Evolutionary conservation across 2,329 filamentous ascomycete genomes (phyloP).

Genomic region (Anisogramma anomala): DNA sequence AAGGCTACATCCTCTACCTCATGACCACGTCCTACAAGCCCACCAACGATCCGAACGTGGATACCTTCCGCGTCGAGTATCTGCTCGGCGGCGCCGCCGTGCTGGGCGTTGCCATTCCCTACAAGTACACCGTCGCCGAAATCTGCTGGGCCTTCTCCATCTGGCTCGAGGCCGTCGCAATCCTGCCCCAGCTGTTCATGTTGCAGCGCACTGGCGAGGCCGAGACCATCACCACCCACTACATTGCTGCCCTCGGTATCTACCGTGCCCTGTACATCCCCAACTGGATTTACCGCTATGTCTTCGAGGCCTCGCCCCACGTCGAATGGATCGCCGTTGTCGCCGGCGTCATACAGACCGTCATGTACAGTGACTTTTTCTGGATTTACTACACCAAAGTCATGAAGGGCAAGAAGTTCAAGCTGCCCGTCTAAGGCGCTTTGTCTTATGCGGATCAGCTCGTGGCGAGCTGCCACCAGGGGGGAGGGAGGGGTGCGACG

Average conservation of each 20-base stretch:
- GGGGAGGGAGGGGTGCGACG: background rate
- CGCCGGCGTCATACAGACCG: slow-evolving; percentile 83
- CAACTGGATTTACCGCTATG: slow-evolving; percentile 93
- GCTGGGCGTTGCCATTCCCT: slow-evolving; percentile 72
- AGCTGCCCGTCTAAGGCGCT: slow-evolving; percentile 57
- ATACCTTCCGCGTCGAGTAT: slow-evolving; percentile 96
- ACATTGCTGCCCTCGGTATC: slow-evolving; percentile 81
- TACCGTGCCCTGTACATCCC: slow-evolving; percentile 96
- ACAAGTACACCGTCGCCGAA: slow-evolving; percentile 71
- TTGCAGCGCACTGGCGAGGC: slow-evolving; percentile 94
- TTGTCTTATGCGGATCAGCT: too few relatives aligned
- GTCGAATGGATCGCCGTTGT: slow-evolving; percentile 77
- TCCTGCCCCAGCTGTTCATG: slow-evolving; percentile 96
- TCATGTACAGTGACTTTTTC: slow-evolving; percentile 98
- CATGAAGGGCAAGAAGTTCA: slow-evolving; percentile 79
- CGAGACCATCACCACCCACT: slow-evolving; percentile 98
- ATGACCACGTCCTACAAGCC: slow-evolving; percentile 98
- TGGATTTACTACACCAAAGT: slow-evolving; percentile 99
- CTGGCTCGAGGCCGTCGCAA: slow-evolving; percentile 94
- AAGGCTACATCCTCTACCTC: slow-evolving; percentile 90
- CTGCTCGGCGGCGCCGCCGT: slow-evolving; percentile 70
- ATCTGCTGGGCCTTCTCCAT: slow-evolving; percentile 97
- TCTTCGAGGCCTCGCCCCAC: slow-evolving; percentile 59
- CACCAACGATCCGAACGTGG: slow-evolving; percentile 90
- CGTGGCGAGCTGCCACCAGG: too few relatives aligned